phyloP scores from a whole-genome alignment of 208 protist species.

The Willaertia magna region DNA sequence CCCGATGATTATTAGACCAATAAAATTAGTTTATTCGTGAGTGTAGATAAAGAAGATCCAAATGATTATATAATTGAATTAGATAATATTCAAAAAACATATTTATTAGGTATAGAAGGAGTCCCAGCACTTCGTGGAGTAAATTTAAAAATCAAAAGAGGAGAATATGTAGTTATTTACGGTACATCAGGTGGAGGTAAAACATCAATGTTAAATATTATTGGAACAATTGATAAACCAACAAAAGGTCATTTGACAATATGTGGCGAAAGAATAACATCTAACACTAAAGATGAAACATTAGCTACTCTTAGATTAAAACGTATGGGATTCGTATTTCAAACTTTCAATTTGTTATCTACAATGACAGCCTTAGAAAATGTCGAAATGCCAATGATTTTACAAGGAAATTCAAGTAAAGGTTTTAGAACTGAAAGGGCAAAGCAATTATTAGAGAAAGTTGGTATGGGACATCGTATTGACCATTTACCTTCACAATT shows the following conservation, averaged over 20 bases:
- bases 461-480: slow-evolving; percentile 67
- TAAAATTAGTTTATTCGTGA: not conserved
- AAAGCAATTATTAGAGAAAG: slow-evolving; percentile 49
- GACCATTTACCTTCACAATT: slow-evolving; percentile 76
- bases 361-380: slow-evolving; percentile 81
- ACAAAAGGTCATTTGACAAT: slow-evolving; percentile 84
- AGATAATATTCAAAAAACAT: slow-evolving; percentile 92
- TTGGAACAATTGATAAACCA: slow-evolving; percentile 88
- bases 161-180: slow-evolving; percentile 82
- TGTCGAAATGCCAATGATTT: slow-evolving; percentile 85
- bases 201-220: slow-evolving; percentile 87
- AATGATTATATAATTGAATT: slow-evolving; percentile 49
- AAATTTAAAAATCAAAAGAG: slow-evolving; percentile 58
- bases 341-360: slow-evolving; percentile 88
- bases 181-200: slow-evolving; percentile 84
- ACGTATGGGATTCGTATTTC: slow-evolving; percentile 81
- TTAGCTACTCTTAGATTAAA: slow-evolving; percentile 49
- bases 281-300: slow-evolving; percentile 50
- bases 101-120: slow-evolving; percentile 81
- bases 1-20: too few species aligned
- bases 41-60: not conserved
- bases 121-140: slow-evolving; percentile 83
- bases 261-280: slow-evolving; percentile 55
- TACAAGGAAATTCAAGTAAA: slow-evolving; percentile 49
- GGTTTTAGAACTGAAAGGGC: slow-evolving; percentile 52